phyloP scores from a whole-genome alignment of 1,284 basidiomycete genomes.

The Papiliotrema laurentii region DNA sequence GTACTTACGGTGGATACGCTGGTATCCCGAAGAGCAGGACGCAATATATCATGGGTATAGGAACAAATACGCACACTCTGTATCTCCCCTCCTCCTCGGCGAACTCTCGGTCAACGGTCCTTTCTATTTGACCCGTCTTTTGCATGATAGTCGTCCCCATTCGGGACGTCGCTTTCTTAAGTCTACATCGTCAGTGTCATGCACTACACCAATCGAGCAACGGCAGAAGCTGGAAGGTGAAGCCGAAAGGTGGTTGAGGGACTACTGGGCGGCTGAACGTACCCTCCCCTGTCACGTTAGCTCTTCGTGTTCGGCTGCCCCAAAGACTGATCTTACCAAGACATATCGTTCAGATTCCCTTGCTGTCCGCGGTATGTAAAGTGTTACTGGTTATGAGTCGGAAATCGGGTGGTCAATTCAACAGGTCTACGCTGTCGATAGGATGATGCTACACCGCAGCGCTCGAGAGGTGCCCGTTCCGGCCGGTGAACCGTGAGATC shows the following conservation, averaged over 20 bases:
- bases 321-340: constrained; percentile 21
- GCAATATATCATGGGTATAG: background rate
- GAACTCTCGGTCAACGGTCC: constrained; percentile 91
- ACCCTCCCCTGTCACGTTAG: constrained; percentile 25
- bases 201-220: background rate
- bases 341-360: too few species aligned
- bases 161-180: constrained; percentile 91
- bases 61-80: constrained; percentile 61
- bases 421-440: too few species aligned
- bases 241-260: background rate
- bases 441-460: too few species aligned
- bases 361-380: background rate
- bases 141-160: constrained; percentile 90
- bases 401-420: too few species aligned
- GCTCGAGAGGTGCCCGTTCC: too few species aligned
- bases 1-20: background rate
- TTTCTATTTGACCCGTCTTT: constrained; percentile 96
- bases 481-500: too few species aligned
- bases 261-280: constrained; percentile 7
- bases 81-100: constrained; percentile 87
- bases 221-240: background rate
- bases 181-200: constrained; percentile 51
- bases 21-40: background rate
- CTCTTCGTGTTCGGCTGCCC: background rate
- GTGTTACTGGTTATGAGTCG: background rate